Conservation (phyloP, 495 filamentous ascomycete genomes). For the Podospora sp. region DNA sequence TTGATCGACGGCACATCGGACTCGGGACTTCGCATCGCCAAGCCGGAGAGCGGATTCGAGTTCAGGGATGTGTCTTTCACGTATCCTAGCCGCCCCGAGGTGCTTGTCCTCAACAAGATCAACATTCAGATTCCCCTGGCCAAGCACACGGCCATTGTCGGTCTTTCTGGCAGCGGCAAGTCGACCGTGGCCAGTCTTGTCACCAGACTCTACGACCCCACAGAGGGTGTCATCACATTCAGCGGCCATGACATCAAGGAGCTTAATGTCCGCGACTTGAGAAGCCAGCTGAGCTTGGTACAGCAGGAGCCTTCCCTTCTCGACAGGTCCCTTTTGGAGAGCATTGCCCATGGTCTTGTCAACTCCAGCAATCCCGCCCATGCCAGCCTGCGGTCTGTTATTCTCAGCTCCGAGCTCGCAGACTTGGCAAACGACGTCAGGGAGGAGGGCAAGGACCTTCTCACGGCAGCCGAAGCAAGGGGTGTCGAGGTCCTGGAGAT, state of each 20-base stretch:
- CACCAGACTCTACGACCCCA: conserved; percentile 46
- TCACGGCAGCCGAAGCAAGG: conserved; percentile 34
- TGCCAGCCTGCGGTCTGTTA: conserved; percentile 22
- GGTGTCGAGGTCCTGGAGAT: conserved; percentile 30
- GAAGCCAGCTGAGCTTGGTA: conserved; percentile 63
- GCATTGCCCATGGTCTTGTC: conserved; percentile 64
- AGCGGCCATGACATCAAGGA: conserved; percentile 56
- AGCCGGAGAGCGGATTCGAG: conserved; percentile 48
- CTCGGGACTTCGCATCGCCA: conserved; percentile 41
- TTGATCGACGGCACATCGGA: conserved; percentile 48
- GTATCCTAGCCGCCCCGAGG: conserved; percentile 63
- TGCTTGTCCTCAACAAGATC: conserved; percentile 54
- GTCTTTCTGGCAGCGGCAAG: conserved; percentile 72
- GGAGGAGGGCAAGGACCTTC: conserved; percentile 10
- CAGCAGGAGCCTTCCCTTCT: conserved; percentile 70
- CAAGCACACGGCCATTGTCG: conserved; percentile 67
- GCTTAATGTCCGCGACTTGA: conserved; percentile 59
- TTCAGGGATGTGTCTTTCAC: conserved; percentile 60
- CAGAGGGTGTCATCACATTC: conserved; percentile 47
- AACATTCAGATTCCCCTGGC: conserved; percentile 55
- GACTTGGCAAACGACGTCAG: conserved; percentile 16
- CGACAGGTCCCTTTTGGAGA: conserved; percentile 66
- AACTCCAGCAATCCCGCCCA: conserved; percentile 55
- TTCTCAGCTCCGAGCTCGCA: conserved; percentile 17
- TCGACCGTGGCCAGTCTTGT: conserved; percentile 64